Evolutionary conservation across 2,329 filamentous ascomycete genomes (phyloP).

Genomic region (Cladobotryum mycophilum): DNA sequence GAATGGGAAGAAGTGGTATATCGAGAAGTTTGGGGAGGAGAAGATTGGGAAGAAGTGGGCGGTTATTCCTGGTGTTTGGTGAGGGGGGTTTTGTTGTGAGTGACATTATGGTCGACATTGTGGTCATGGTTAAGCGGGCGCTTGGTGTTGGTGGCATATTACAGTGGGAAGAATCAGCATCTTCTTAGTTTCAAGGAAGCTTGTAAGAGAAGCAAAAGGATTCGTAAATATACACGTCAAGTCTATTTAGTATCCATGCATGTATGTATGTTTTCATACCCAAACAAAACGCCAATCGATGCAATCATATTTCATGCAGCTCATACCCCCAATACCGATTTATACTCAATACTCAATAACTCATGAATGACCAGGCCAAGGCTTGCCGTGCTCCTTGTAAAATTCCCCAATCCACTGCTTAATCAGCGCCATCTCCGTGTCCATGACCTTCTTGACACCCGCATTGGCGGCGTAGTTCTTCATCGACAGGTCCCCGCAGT

Average conservation of each 20-base stretch:
- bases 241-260: too few relatives aligned
- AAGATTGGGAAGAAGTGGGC: slow-evolving; percentile 70
- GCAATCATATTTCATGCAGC: too few relatives aligned
- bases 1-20: slow-evolving; percentile 78
- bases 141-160: too few relatives aligned
- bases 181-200: too few relatives aligned
- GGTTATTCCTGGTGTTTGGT: slow-evolving; percentile 52
- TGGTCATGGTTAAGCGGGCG: not conserved
- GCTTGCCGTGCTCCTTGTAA: slow-evolving; percentile 19
- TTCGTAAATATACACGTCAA: not conserved
- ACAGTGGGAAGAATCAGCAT: too few relatives aligned
- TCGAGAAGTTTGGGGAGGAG: slow-evolving; percentile 78
- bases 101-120: not conserved
- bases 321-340: too few relatives aligned
- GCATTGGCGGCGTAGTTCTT: slow-evolving; percentile 39
- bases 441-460: slow-evolving; percentile 18
- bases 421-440: slow-evolving; percentile 42
- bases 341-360: too few relatives aligned
- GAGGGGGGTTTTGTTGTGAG: slow-evolving; percentile 1
- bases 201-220: not conserved
- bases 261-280: too few relatives aligned
- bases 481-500: slow-evolving; percentile 49
- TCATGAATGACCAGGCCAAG: not conserved
- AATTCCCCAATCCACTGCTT: slow-evolving; percentile 49
- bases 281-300: too few relatives aligned